Evolutionary conservation across 1,139 yeast genomes (phyloP).

Genomic region (Insectozyma bohioensis): DNA sequence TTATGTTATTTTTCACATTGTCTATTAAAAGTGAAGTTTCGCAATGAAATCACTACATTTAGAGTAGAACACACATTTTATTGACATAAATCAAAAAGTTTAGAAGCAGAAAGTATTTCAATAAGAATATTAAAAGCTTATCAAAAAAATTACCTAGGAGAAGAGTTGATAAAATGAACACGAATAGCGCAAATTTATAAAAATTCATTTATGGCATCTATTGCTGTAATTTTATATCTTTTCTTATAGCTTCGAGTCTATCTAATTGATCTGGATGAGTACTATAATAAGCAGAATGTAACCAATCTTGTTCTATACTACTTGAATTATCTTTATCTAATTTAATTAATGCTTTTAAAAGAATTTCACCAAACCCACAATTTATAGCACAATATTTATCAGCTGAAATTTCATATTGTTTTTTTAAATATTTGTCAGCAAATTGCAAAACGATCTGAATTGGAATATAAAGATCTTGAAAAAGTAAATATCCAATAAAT

Average conservation of each 20-base stretch:
- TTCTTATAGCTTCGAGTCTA: constrained; percentile 76
- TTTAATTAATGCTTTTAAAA: constrained; percentile 71
- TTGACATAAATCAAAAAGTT: no score
- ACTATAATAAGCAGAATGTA: constrained; percentile 84
- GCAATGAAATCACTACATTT: no score
- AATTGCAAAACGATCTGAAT: constrained; percentile 69
- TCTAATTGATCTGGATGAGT: constrained; percentile 91
- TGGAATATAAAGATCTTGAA: constrained; percentile 75
- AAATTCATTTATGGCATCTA: no score
- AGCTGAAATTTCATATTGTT: constrained; percentile 91
- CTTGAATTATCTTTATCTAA: constrained; percentile 79
- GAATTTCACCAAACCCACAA: constrained; percentile 67
- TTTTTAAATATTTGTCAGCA: constrained; percentile 64
- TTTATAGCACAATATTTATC: constrained; percentile 80
- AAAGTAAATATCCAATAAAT: constrained; percentile 75
- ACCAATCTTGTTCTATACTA: constrained; percentile 83
- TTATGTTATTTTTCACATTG: no score
- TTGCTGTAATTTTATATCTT: no score
- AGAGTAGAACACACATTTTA: no score
- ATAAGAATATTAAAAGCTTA: no score
- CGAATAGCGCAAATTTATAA: no score
- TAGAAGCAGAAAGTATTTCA: no score
- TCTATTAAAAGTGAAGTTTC: no score
- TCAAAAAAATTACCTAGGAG: no score
- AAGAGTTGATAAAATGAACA: no score